Percentiles rank a stretch among this genome's conserved stretches.
Conservation (phyloP, 1,139 yeast genomes). For the Hansenula sp. region DNA sequence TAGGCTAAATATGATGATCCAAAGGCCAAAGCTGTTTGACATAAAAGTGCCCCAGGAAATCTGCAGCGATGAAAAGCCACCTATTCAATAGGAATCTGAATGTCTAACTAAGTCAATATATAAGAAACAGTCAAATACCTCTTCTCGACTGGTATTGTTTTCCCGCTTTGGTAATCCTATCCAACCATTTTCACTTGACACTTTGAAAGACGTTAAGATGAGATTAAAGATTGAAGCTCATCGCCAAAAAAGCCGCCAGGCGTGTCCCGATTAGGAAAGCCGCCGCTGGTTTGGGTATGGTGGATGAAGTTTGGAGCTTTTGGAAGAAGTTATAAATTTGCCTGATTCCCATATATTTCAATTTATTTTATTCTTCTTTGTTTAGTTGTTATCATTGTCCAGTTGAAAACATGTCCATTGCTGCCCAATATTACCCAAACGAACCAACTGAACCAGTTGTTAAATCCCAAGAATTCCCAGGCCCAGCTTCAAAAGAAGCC, state of each 20-base stretch:
- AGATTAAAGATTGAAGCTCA: background rate
- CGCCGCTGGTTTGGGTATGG: background rate
- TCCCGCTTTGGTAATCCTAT: no score
- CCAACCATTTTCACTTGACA: background rate
- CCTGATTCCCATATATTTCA: background rate
- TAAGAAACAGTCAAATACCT: no score
- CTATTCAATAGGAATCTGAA: no score
- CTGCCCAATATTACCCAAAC: slow-evolving; percentile 51
- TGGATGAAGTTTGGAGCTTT: no score
- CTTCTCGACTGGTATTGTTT: no score
- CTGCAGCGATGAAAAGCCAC: no score
- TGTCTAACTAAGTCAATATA: no score
- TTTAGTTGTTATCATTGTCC: background rate
- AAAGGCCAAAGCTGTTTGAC: no score
- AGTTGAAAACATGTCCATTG: slow-evolving; percentile 33
- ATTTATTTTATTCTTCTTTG: background rate
- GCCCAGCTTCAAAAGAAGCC: slow-evolving; percentile 49
- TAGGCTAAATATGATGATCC: no score
- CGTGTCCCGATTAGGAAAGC: background rate
- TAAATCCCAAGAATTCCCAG: slow-evolving; percentile 49
- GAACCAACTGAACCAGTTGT: slow-evolving; percentile 54
- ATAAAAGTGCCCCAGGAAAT: no score
- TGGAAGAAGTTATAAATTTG: background rate
- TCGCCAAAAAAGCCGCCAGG: background rate
- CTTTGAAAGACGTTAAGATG: background rate